Conservation (phyloP, 208 protist species). For the Wallacemonas sp. region DNA sequence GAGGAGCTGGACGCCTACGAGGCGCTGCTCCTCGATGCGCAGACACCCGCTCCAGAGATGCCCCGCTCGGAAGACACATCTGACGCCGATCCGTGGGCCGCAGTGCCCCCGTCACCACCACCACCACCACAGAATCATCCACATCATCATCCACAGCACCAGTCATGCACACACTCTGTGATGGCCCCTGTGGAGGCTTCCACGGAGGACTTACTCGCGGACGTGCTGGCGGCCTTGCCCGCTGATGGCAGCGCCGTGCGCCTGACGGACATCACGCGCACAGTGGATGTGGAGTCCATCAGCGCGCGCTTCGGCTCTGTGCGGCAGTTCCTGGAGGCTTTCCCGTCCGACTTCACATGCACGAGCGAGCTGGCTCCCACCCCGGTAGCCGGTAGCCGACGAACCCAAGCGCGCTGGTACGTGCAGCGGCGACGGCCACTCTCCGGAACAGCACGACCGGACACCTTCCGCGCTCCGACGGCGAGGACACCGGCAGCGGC, state of each 20-base stretch:
- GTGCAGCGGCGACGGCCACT: constrained; percentile 19
- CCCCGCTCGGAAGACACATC: too few relatives aligned
- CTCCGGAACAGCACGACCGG: not conserved
- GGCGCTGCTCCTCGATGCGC: constrained; percentile 51
- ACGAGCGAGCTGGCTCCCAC: constrained; percentile 11
- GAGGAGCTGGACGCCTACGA: constrained; percentile 71
- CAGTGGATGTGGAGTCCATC: constrained; percentile 60
- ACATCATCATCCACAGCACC: not conserved
- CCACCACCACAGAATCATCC: not conserved
- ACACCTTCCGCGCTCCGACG: not conserved
- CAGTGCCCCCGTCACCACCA: too few relatives aligned
- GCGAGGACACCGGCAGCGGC: not conserved
- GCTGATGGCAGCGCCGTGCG: constrained; percentile 40
- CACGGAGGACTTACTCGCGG: constrained; percentile 26
- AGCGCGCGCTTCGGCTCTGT: constrained; percentile 56
- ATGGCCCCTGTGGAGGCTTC: constrained; percentile 4
- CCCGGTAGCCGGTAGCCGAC: not conserved
- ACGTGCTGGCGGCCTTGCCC: constrained; percentile 50
- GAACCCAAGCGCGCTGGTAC: constrained; percentile 36
- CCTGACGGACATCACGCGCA: constrained; percentile 56
- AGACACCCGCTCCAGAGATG: too few relatives aligned
- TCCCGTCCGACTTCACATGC: constrained; percentile 50
- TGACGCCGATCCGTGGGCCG: too few relatives aligned
- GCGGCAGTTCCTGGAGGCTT: constrained; percentile 46
- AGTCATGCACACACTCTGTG: too few relatives aligned